These are phyloP conservation scores for Physcomitrellopsis africana DNA, from an alignment of 225 moss, liverwort and hornwort genomes.

Conservation along the genomic window DNA sequence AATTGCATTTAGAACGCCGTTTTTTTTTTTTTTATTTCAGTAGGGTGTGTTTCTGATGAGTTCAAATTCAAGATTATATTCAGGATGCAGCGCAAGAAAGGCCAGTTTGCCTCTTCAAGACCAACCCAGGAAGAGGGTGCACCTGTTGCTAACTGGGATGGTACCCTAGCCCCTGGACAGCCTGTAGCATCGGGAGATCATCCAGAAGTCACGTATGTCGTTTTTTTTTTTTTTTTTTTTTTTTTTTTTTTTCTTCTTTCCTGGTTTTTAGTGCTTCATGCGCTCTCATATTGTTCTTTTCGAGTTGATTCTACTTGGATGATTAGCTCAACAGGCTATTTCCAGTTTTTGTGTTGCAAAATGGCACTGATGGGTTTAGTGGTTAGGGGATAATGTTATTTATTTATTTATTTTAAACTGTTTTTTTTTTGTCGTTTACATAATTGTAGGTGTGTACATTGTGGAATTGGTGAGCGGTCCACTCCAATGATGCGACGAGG, in stretches of 20 bases:
- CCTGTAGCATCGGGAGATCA: constrained; percentile 47
- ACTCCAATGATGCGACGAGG: constrained; percentile 98
- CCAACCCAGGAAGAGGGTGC: constrained; percentile 46
- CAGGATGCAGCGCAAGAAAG: constrained; percentile 79
- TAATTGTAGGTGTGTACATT: constrained; percentile 80
- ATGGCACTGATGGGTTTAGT: neutral
- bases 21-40: neutral
- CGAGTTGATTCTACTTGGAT: neutral
- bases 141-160: constrained; percentile 65
- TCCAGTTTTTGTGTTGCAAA: neutral
- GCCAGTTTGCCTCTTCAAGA: constrained; percentile 76
- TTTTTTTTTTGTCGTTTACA: constrained; percentile 2
- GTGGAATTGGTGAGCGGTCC: constrained; percentile 86
- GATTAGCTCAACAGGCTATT: neutral
- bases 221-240: neutral
- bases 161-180: constrained; percentile 57
- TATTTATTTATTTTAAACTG: too few relatives aligned
- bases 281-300: neutral
- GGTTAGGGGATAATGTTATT: neutral
- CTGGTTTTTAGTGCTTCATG: neutral
- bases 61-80: neutral
- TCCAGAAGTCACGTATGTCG: constrained; percentile 71
- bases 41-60: constrained; percentile 1
- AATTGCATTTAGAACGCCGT: neutral
- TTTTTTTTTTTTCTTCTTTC: too few relatives aligned